phyloP scores from a whole-genome alignment of 192 early-diverging fungal genomes.

The Rhizophagus clarus region DNA sequence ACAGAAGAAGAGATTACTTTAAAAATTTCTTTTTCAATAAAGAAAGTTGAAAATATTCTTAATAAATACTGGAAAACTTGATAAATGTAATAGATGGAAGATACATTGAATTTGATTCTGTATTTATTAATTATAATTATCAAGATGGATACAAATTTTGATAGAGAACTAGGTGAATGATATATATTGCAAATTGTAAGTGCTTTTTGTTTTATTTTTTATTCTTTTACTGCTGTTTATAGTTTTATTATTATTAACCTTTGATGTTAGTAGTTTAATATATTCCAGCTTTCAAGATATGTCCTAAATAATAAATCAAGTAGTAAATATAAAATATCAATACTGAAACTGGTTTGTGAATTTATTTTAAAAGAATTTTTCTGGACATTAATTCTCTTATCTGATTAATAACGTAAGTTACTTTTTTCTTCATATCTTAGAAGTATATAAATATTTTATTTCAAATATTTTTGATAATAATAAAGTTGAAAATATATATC shows the following conservation, averaged over 20 bases:
- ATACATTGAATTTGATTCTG: constrained; percentile 1
- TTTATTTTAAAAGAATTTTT: too few species aligned
- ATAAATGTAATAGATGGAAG: not conserved
- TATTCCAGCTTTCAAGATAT: constrained; percentile 22
- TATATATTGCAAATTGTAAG: constrained; percentile 22
- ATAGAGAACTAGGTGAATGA: constrained; percentile 4
- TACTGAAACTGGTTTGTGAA: not conserved
- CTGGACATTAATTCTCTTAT: too few species aligned
- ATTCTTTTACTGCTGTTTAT: not conserved
- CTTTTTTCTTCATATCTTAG: too few species aligned
- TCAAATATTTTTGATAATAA: not conserved
- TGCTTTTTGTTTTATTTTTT: constrained; percentile 8
- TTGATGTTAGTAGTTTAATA: constrained; percentile 21
- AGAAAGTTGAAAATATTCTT: constrained; percentile 10
- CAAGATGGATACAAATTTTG: constrained; percentile 12
- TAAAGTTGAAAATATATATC: constrained; percentile 20
- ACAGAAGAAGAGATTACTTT: constrained; percentile 4
- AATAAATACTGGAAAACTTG: constrained; percentile 7
- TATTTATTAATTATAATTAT: constrained; percentile 20
- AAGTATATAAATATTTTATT: too few species aligned
- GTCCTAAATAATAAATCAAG: constrained; percentile 20
- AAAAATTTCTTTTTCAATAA: constrained; percentile 10
- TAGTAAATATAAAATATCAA: constrained; percentile 12
- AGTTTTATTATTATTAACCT: constrained; percentile 11
- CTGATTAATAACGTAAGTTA: too few species aligned